Base-by-base conservation (phyloP, 306 rosid species). In the Acacia melanoxylon region DNA sequence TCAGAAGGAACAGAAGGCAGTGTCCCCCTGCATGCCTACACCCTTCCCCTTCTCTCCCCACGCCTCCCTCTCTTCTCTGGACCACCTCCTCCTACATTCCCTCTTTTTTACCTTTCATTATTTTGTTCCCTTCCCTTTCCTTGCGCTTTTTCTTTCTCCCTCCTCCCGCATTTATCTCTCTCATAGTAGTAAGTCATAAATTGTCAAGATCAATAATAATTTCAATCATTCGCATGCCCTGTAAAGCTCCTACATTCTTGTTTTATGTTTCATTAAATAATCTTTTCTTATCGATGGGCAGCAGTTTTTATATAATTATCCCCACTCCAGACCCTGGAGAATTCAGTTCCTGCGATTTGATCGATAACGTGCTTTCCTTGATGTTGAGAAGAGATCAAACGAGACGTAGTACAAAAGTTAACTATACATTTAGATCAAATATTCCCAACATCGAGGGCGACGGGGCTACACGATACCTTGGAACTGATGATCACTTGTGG, bases 1-100 rank as follows among this genome's bases (percentile, higher is more conserved):
- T 85, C 72, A 93, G 86, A 74, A 81, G 77, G 86, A 67, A 72
- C 80, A 84, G 92, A 85, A 65, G 78, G 76, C 11, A 79, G 5
- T 95, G 98, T 93, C 91, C 87, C 97, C 95, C 85, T 66, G 19
- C 78, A 84, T 45, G 87, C 93, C 89, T 58, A 89, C 97, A 93
- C 75, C 75, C 46, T 81, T 86, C 85, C 85, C 79, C 86, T 87
- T 89, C 78, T 87, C 86, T 75, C 79, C 69, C 90, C 94, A 90
- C 91, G 92, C 91, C 87, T 66, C 19, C 65, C 13, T 9, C 27
- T 9, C 13, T 1, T 10, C 13, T 58, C 20, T 71, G 58, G 37
- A 71, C 58, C 75, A 44, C 75, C 5, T 42, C 13, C 46, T 51
- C 54, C 75, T 24, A 69, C 52, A n/a, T n/a, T 69, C 19, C 52